Evolutionary conservation across 2,329 filamentous ascomycete genomes (phyloP), one percentile per base, ranked within the genome.

Genomic region (Pseudogymnoascus sp.): DNA sequence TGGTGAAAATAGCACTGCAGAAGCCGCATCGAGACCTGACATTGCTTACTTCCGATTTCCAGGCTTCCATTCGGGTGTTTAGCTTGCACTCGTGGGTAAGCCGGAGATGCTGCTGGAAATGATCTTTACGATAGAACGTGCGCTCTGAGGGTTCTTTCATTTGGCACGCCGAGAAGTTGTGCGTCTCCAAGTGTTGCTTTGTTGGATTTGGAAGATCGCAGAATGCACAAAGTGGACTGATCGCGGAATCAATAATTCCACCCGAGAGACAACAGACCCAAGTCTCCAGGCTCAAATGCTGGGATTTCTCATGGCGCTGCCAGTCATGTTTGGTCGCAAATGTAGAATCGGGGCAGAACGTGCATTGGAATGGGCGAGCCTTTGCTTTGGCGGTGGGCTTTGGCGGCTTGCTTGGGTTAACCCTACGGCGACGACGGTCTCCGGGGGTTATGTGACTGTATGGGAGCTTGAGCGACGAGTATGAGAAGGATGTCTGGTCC

Each of bases 71-170:
- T 61, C 76, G 78, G 0, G 76, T 67, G 2, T 76, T 77, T 71
- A 85, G 79, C 66, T 82, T 82, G 67, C 80, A 81, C 65, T 79
- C 78, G 69, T 86, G 84, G 77, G 86, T 84, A 62, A 86, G 74
- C 37, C 82, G 78, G 33, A 86, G 72, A 70, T 86, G 84, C 68
- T 86, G 84, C 60, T 83, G 79, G 11, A 86, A 76, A 68, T 86
- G 84, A 68, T 86, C 84, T 71, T 86, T 86, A 26, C 84, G 77
- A 68, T 83, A 86, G 70, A 86, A 86, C 0, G 82, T 86, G 37
- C 84, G 78, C 63, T 85, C 81, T 53, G 84, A 80, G 2, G 40
- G 24, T 37, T 42, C 82, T 70, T 86, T 86, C 66, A 86, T 82
- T 67, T 83, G 81, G 68, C 85, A 87, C 29, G 78, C 76, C 35